A percentile compares a stretch with the other conserved stretches of the same genome.
These are phyloP conservation scores for Calonectria pseudoreteaudii DNA, from an alignment of 2,329 filamentous ascomycete genomes.

Conservation along the genomic window DNA sequence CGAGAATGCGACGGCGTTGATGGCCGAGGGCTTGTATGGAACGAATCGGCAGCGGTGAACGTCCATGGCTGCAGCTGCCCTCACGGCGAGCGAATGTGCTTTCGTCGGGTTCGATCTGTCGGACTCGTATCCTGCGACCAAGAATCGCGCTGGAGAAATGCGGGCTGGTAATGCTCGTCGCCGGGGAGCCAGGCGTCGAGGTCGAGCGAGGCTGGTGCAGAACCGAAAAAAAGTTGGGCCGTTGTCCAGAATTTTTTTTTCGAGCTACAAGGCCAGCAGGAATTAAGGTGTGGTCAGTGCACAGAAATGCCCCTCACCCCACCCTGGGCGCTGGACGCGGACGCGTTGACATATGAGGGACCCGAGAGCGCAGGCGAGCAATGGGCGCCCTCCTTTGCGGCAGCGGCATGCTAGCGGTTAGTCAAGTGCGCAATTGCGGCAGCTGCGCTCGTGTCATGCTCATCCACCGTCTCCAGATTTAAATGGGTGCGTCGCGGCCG, in stretches of 20 bases:
- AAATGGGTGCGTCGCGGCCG: not conserved
- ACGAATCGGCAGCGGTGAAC: constrained; percentile 98
- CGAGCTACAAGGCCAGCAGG: constrained; percentile 18
- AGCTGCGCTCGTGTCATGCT: not conserved
- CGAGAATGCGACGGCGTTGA: constrained; percentile 95
- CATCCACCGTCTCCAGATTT: not conserved
- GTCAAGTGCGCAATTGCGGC: not conserved
- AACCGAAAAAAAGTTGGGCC: constrained; percentile 46
- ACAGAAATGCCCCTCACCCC: constrained; percentile 46
- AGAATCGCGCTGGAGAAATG: not conserved
- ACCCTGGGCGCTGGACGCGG: constrained; percentile 23
- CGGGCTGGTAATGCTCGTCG: constrained; percentile 30
- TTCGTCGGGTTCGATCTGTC: constrained; percentile 16
- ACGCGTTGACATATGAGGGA: constrained; percentile 2
- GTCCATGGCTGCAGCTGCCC: constrained; percentile 73
- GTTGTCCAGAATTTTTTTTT: constrained; percentile 49
- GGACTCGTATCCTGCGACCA: not conserved
- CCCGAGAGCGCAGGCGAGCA: not conserved
- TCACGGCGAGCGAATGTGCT: constrained; percentile 14
- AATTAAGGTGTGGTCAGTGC: constrained; percentile 52
- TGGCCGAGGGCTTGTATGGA: constrained; percentile 88
- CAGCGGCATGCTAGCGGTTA: not conserved
- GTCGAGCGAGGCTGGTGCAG: constrained; percentile 30
- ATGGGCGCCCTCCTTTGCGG: not conserved
- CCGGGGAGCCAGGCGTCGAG: constrained; percentile 43